These are phyloP conservation scores for Talaromyces adpressus DNA, from an alignment of 495 filamentous ascomycete genomes.

Conservation along the genomic window DNA sequence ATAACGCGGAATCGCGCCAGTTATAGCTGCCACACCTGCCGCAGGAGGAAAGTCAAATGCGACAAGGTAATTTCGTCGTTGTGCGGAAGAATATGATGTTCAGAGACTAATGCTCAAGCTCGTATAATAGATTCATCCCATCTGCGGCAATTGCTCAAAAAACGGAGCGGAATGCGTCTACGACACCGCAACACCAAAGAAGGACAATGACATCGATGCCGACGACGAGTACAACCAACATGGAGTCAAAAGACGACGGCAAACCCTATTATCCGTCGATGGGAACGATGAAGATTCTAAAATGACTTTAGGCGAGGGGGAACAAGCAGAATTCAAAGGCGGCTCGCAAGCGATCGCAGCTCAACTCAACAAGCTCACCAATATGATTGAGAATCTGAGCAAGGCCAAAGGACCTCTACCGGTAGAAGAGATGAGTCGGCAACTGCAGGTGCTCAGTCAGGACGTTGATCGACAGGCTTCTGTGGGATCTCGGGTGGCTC, in stretches of 20 bases:
- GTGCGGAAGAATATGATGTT: neutral
- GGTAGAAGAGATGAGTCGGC: constrained; percentile 12
- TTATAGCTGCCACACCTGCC: constrained; percentile 44
- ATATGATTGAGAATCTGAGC: constrained; percentile 37
- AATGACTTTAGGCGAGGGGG: constrained; percentile 11
- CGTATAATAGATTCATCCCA: constrained; percentile 30
- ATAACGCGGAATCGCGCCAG: constrained; percentile 44
- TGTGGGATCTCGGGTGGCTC: constrained; percentile 12
- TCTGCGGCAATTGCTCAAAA: constrained; percentile 42
- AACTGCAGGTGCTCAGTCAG: constrained; percentile 17
- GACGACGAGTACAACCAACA: constrained; percentile 17
- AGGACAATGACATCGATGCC: constrained; percentile 11
- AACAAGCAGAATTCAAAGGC: constrained; percentile 19
- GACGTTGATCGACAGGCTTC: constrained; percentile 16
- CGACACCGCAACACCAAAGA: constrained; percentile 27
- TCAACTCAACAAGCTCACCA: constrained; percentile 38
- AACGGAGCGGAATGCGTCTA: constrained; percentile 38
- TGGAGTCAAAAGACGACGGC: constrained; percentile 32
- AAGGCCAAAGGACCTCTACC: constrained; percentile 23
- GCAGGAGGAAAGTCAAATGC: constrained; percentile 41
- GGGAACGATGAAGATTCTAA: constrained; percentile 32
- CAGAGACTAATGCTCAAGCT: neutral
- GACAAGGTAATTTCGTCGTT: constrained; percentile 28
- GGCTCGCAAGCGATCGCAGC: constrained; percentile 34
- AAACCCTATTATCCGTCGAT: constrained; percentile 21